Evolutionary conservation across 2,329 filamentous ascomycete genomes (phyloP), one percentile per base, ranked within the genome.

Genomic region (Penicillium occitanis): DNA sequence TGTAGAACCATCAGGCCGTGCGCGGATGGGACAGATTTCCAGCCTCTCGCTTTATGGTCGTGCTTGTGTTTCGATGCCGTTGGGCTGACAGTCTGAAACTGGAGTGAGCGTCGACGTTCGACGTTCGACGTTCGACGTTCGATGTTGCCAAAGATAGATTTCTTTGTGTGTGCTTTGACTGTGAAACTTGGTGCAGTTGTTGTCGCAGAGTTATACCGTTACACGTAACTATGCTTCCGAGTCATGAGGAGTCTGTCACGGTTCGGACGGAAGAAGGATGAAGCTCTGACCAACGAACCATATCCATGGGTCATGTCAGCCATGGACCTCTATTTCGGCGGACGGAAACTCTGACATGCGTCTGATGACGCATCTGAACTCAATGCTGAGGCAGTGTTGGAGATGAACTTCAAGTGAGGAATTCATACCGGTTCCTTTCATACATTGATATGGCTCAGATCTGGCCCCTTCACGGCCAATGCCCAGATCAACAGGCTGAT

Each of bases 281-380:
- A n/a, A 57, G 53, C 53, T 57, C 53, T 57, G 53, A 57, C 53
- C 53, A 57, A 17, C 33, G 53, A 37, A 37, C 53, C 53, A 57
- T 37, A 40, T 40, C 53, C 33, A 57, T 22, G 53, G 53, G n/a
- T 57, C n/a, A 37, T 57, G n/a, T 55, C 33, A 57, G n/a, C 53
- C 33, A 35, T 37, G 30, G 6, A 37, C 5, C 11, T 37, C 17
- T 53, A 53, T 53, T 53, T 51, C n/a, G 48, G 48, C 50, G 3
- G 13, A n/a, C 6, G 2, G 17, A 55, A 55, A 55, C 51, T 55
- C 30, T 22, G 51, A 22, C 35, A 37, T 22, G 17, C 28, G 17
- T 11, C 7, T 33, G 48, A 51, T 33, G 50, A 55, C n/a, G 28
- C 11, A n/a, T 22, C 30, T 57, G 33, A 37, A 55, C n/a, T 37